phyloP scores from a whole-genome alignment of 257 asterid species.

The Marsdenia floribunda region DNA sequence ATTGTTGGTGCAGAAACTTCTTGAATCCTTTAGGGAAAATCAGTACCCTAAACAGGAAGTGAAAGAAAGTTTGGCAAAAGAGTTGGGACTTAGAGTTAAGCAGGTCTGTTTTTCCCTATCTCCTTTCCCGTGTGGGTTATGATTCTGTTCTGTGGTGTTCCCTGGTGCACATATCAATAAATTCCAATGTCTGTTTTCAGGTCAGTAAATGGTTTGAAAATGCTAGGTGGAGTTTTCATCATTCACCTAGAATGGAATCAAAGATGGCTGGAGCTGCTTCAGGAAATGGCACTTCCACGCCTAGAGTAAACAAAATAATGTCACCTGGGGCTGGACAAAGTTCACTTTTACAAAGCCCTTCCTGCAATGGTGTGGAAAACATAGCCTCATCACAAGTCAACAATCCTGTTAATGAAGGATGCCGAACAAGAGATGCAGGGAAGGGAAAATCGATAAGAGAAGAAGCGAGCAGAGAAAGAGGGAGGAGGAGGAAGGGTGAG shows the following conservation, averaged over 20 bases:
- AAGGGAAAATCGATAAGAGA: conserved; percentile 12
- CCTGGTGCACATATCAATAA: neutral
- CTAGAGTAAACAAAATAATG: conserved; percentile 26
- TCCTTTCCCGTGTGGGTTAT: conserved; percentile 3
- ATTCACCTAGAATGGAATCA: conserved; percentile 40
- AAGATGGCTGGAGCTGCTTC: conserved; percentile 14
- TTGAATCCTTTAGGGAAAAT: conserved; percentile 62
- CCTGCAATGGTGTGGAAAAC: conserved; percentile 19
- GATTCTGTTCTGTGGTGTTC: neutral
- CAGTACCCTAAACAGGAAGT: conserved; percentile 62
- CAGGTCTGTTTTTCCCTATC: conserved; percentile 46
- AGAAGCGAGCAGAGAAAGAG: conserved; percentile 22
- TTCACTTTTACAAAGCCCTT: conserved; percentile 8
- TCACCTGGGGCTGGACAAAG: conserved; percentile 32
- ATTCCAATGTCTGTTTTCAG: conserved; percentile 29
- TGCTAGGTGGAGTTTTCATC: conserved; percentile 77
- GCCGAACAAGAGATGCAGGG: conserved; percentile 3
- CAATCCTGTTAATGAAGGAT: neutral
- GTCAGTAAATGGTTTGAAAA: conserved; percentile 84
- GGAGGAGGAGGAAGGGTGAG: conserved; percentile 24
- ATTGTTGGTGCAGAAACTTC: conserved; percentile 54
- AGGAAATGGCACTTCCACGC: conserved; percentile 11
- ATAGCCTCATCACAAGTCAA: conserved; percentile 16
- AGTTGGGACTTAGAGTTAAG: conserved; percentile 52
- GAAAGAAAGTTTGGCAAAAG: conserved; percentile 66